A percentile compares a stretch with the other conserved stretches of the same genome.
phyloP scores from a whole-genome alignment of 2,329 filamentous ascomycete species.

The Colletotrichum tropicicola region DNA sequence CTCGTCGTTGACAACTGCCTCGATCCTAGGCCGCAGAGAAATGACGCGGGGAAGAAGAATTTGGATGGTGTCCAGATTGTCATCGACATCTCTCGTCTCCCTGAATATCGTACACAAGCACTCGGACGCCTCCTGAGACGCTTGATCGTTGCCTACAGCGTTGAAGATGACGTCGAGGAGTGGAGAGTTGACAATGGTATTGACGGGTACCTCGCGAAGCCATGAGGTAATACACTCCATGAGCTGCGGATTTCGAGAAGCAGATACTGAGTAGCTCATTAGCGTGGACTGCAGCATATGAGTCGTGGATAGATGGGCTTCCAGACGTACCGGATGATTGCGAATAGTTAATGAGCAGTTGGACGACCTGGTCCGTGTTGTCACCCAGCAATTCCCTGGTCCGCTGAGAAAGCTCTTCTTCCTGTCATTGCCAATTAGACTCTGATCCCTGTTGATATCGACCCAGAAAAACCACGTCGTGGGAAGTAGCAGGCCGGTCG shows the following conservation, averaged over 20 bases:
- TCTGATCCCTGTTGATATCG: constrained; percentile 47
- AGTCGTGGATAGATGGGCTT: neutral
- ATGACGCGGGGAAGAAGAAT: constrained; percentile 84
- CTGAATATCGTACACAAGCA: constrained; percentile 91
- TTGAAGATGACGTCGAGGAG: constrained; percentile 83
- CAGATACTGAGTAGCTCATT: constrained; percentile 62
- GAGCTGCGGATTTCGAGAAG: constrained; percentile 86
- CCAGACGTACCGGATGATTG: constrained; percentile 82
- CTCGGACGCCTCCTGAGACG: constrained; percentile 89
- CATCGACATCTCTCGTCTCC: constrained; percentile 94
- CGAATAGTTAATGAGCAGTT: constrained; percentile 87
- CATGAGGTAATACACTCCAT: constrained; percentile 97
- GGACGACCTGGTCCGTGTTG: constrained; percentile 88
- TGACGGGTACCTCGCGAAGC: constrained; percentile 90
- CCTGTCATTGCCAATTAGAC: constrained; percentile 71
- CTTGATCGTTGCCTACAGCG: constrained; percentile 77
- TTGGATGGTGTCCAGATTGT: constrained; percentile 84
- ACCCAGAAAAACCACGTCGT: constrained; percentile 45
- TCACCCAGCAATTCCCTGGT: constrained; percentile 90
- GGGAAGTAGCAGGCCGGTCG: constrained; percentile 47
- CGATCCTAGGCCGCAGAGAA: constrained; percentile 79
- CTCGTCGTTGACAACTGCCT: constrained; percentile 78
- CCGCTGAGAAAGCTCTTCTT: constrained; percentile 90
- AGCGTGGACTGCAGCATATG: constrained; percentile 26
- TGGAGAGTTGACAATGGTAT: constrained; percentile 84